Base-by-base conservation (phyloP, 2,329 filamentous ascomycete genomes). In the Cladophialophora psammophila region DNA sequence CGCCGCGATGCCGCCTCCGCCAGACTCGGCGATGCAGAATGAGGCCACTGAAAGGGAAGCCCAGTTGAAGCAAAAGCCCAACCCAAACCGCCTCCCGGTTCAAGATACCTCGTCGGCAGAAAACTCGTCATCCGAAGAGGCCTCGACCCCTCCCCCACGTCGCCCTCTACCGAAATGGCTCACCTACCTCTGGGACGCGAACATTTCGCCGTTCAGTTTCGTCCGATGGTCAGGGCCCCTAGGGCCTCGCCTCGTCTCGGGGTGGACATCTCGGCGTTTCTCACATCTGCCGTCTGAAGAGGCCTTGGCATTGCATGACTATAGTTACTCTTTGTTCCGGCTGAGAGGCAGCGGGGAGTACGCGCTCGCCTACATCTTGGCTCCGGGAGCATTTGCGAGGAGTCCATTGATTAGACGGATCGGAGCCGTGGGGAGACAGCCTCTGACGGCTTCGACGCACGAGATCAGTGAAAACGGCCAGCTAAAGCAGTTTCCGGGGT, bases 291-390 rank as follows among this genome's bases (percentile, higher is more conserved):
- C 93, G 0, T 78, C 85, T 0, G 87, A 88, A 4, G 94, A 99
- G 80, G 89, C 91, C 5, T 87, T 93, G 72, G 90, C 91, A 0
- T 85, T 99, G 3, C 95, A 99, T 80, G 90, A 94, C 75, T 99
- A 99, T 80, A 90, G 93, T 26, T 99, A 98, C 79, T 92, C 91
- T 9, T 89, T 99, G 48, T 99, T 99, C 84, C 90, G 92, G 66
- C 93, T 97, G 77, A 88, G 91, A 18, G 95, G 95, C 40, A 95
- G 91, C 74, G 94, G 94, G 63, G 95, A 99, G 78, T 99, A 98
- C 76, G 94, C 91, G 0, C 85, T 99, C 0, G 89, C 93, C 0
- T 97, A 98, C 75, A 88, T 99, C 60, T 90, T 99, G 12, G 95
- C 95, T 0, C 95, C 95, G 0, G 95, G 95, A 0, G 95, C 95